Base-by-base conservation (phyloP, 371 early-diverging fungal genomes). In the Fennellomyces sp. region DNA sequence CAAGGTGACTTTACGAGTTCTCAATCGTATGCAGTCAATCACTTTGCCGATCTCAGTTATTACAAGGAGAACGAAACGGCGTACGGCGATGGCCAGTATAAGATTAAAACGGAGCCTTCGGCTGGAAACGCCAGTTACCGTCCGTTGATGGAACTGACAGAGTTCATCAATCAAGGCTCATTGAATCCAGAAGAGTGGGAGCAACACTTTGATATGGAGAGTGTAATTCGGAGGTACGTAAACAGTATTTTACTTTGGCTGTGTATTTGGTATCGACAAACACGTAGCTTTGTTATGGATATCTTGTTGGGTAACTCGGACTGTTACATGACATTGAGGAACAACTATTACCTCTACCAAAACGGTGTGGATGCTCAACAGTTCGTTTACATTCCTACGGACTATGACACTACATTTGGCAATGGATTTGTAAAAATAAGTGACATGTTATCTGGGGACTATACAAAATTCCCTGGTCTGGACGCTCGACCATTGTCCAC, bases 271-370 rank as follows among this genome's bases (percentile, higher is more conserved):
- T 41, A 21, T 19, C 21, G 41, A 21, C n/a, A 19, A 41, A 19
- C 41, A 19, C 10, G 41, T n/a, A 41, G 41, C 41, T n/a, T n/a
- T n/a, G n/a, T n/a, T n/a, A n/a, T n/a, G n/a, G n/a, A n/a, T n/a
- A n/a, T n/a, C n/a, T n/a, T 70, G 4, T n/a, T 62, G n/a, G 76
- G 70, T 10, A 70, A 62, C 12, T 41, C 65, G 12, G 76, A 76
- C 39, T 68, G 70, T 15, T 76, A 70, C 19, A 23, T 60, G 15
- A 30, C 68, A 2, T 63, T 55, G 55, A 66, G 58, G 11, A 57
- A 73, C 35, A 76, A 76, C 30, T 76, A 65, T 28, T 76, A 69
- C n/a, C n/a, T 73, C 1, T 70, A 69, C 31, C 52, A 29, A 4
- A 31, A 23, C n/a, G 31, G 31, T 4, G 29, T 31, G 0, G 25